A percentile compares a stretch with the other conserved stretches of the same genome.
These are phyloP conservation scores for Termitomyces sp. DNA, from an alignment of 768 basidiomycete genomes.

Conservation along the genomic window DNA sequence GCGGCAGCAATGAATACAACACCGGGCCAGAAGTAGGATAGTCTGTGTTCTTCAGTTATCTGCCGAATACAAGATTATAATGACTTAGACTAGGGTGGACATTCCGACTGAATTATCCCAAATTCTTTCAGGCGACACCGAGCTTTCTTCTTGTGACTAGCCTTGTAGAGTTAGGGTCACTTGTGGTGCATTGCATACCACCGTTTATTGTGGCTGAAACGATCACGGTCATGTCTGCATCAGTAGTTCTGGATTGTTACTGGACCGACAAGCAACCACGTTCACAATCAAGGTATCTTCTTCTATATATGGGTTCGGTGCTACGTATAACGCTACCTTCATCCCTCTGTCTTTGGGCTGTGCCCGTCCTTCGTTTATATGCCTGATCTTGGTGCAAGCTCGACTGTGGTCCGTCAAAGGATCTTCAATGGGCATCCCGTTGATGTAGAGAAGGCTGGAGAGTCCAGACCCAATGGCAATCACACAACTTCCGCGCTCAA, in stretches of 20 bases:
- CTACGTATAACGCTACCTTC: not conserved
- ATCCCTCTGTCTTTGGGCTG: not conserved
- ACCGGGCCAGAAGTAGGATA: not conserved
- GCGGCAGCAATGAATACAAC: not conserved
- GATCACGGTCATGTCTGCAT: not conserved
- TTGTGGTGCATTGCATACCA: not conserved
- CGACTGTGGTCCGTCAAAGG: slow-evolving; percentile 6
- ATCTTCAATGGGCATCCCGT: slow-evolving; percentile 6
- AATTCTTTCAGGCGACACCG: no score
- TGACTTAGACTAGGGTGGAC: not conserved
- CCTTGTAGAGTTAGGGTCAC: not conserved
- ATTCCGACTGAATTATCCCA: not conserved
- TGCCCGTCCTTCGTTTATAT: not conserved
- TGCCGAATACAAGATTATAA: not conserved
- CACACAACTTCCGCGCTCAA: not conserved
- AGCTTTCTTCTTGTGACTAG: not conserved
- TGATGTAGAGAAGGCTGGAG: slow-evolving; percentile 10
- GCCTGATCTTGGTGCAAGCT: not conserved
- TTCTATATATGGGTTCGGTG: not conserved
- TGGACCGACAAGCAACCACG: not conserved
- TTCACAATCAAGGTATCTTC: not conserved
- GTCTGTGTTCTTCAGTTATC: not conserved
- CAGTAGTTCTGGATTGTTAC: not conserved
- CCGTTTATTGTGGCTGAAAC: not conserved
- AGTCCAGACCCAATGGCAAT: not conserved